Base-by-base conservation (phyloP, 169 alveolate species). In the Eimeria necatrix region DNA sequence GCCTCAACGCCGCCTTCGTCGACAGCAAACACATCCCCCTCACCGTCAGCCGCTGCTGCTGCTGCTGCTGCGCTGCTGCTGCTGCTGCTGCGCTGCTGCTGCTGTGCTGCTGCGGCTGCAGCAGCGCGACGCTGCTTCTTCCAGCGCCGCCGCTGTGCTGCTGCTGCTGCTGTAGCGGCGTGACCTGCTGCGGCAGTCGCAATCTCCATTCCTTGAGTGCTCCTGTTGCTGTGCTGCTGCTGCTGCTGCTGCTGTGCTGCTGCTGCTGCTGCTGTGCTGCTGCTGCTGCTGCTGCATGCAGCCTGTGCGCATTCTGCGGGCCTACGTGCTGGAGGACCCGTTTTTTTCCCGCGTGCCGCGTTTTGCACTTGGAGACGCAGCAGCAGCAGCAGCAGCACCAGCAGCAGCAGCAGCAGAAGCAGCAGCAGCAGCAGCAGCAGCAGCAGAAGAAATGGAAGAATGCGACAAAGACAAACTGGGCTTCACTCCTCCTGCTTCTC, bases 301-400 rank as follows among this genome's bases (percentile, higher is more conserved):
- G 91, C 98, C 98, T 90, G 97, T 98, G n/a, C 96, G 98, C 76
- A 98, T 99, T 41, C 96, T 94, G 41, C 99, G 98, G 64, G 97
- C 99, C 16, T 80, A 96, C 56, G 97, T 99, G 32, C 96, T 99
- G 24, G 99, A 98, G 89, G 99, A 99, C 88, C 99, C 99, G 0
- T 98, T 80, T 46, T 80, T 97, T 96, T 98, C 96, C n/a, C 86
- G 26, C 71, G 59, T 74, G 52, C 64, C 84, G 7, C 49, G 49
- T 20, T 32, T 46, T 22, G 76, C 76, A 64, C 49, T 14, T 22
- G 76, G 49, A 20, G 61, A 6, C 6, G 61, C 61, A 53, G 61
- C 61, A 53, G 61, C 61, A 8, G 83, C 60, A 49, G 46, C 18
- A n/a, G 61, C n/a, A 60, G 32, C 51, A 46, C 70, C 1, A 8